These are phyloP conservation scores for Aspergillus wentii DNA, from an alignment of 495 filamentous ascomycete species.

Conservation along the genomic window DNA sequence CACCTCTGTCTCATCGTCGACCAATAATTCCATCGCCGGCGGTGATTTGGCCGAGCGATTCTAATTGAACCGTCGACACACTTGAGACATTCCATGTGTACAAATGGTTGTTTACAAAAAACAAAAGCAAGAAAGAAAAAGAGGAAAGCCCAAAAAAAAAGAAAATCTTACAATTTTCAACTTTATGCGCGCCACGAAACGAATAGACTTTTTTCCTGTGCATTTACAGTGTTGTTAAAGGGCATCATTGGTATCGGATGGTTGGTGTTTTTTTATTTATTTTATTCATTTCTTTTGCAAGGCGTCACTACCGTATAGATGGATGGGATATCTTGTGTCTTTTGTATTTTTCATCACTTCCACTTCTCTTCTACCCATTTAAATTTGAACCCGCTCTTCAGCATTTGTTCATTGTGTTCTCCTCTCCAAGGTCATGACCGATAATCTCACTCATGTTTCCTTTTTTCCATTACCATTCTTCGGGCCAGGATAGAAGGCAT, in stretches of 20 bases:
- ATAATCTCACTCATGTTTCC: conserved; percentile 1
- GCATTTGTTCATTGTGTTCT: conserved; percentile 15
- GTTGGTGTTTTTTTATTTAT: conserved; percentile 9
- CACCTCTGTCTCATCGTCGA: conserved; percentile 48
- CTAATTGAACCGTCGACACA: conserved; percentile 12
- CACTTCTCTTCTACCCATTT: conserved; percentile 3
- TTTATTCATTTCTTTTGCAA: conserved; percentile 21
- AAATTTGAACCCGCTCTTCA: conserved; percentile 10
- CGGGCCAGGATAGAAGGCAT: too few relatives aligned
- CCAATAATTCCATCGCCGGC: conserved; percentile 43
- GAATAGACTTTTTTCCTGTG: conserved; percentile 38
- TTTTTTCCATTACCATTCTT: conserved; percentile 15
- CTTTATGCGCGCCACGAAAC: conserved; percentile 39
- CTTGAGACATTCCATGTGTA: conserved; percentile 4
- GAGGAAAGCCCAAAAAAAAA: background rate
- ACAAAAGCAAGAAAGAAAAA: background rate
- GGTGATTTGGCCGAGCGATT: conserved; percentile 38
- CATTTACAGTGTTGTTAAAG: conserved; percentile 31
- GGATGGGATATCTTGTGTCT: conserved; percentile 24
- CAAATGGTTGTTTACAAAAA: conserved; percentile 12
- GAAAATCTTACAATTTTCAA: conserved; percentile 7
- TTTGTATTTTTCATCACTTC: conserved; percentile 11
- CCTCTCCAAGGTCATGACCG: conserved; percentile 3
- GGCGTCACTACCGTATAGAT: conserved; percentile 34
- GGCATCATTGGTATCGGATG: conserved; percentile 31